phyloP scores from a whole-genome alignment of 2,329 filamentous ascomycete genomes.

The Penicillium sp. region DNA sequence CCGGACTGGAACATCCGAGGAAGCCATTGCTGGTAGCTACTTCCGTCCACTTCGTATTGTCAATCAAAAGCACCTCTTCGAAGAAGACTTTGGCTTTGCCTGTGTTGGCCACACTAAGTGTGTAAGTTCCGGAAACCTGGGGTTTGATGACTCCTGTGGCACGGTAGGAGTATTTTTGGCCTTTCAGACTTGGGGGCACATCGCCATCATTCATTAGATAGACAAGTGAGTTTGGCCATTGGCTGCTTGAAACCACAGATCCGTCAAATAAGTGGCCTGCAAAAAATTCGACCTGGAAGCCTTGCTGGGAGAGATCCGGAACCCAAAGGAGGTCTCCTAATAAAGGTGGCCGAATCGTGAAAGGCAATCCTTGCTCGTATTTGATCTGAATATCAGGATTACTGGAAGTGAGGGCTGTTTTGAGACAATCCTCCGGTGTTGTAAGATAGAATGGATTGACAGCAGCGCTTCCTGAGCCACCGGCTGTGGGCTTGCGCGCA shows the following conservation, averaged over 20 bases:
- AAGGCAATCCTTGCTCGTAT: not conserved
- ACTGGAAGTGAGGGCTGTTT: not conserved
- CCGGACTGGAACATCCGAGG: too few relatives aligned
- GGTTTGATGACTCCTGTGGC: constrained; percentile 55
- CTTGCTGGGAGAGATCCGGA: not conserved
- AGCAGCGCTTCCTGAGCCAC: constrained; percentile 64
- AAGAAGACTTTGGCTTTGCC: constrained; percentile 62
- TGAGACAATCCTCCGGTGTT: constrained; percentile 42
- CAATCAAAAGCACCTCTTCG: constrained; percentile 58
- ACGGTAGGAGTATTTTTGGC: not conserved
- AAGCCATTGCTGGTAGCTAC: too few relatives aligned
- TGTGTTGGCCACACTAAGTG: constrained; percentile 60
- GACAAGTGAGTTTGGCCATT: constrained; percentile 1
- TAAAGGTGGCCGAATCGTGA: not conserved
- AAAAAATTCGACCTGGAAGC: not conserved
- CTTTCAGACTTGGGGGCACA: not conserved
- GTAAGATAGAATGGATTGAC: constrained; percentile 42
- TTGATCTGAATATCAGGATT: not conserved
- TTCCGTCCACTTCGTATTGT: constrained; percentile 47
- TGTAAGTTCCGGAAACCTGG: constrained; percentile 56
- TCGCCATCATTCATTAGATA: constrained; percentile 9
- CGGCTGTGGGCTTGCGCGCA: constrained; percentile 44
- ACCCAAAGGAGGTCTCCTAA: not conserved
- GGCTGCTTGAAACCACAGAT: not conserved
- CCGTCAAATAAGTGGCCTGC: not conserved